These are phyloP conservation scores for Oryza punctata DNA, from an alignment of 176 grass and related monocot genomes.

Conservation along the genomic window DNA sequence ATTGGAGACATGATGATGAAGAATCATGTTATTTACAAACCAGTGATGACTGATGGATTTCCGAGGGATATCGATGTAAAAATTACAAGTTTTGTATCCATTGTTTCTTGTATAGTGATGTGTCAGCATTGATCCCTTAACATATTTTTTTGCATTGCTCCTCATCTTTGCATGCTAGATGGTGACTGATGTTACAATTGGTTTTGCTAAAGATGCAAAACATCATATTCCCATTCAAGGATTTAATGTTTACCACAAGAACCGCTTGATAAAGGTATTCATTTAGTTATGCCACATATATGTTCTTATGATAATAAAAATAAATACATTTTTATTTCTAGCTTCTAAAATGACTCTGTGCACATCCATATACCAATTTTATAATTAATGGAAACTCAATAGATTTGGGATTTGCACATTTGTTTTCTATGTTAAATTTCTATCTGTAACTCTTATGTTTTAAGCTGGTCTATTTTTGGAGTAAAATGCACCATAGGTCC, in stretches of 20 bases:
- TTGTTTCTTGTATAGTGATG: constrained; percentile 26
- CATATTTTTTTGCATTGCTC: constrained; percentile 29
- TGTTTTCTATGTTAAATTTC: too few relatives aligned
- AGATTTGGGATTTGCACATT: too few relatives aligned
- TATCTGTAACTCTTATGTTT: too few relatives aligned
- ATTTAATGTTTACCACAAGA: constrained; percentile 98
- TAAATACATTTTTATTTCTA: too few relatives aligned
- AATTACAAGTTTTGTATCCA: background rate
- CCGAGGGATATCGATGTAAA: constrained; percentile 82
- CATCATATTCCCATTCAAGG: constrained; percentile 87
- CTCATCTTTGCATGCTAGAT: constrained; percentile 50
- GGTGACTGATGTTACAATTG: constrained; percentile 88
- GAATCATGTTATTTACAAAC: constrained; percentile 85
- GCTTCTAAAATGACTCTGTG: too few relatives aligned
- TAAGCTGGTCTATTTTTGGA: too few relatives aligned
- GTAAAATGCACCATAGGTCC: too few relatives aligned
- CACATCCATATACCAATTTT: too few relatives aligned
- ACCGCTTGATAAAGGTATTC: constrained; percentile 90
- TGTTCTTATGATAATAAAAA: too few relatives aligned
- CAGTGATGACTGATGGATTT: constrained; percentile 56
- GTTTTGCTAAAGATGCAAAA: constrained; percentile 99
- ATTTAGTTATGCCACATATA: too few relatives aligned
- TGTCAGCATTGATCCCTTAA: constrained; percentile 19
- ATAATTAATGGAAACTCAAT: too few relatives aligned
- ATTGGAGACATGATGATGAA: constrained; percentile 98